Evolutionary conservation across 2,329 filamentous ascomycete species (phyloP).

Genomic region (Geosmithia putterillii): DNA sequence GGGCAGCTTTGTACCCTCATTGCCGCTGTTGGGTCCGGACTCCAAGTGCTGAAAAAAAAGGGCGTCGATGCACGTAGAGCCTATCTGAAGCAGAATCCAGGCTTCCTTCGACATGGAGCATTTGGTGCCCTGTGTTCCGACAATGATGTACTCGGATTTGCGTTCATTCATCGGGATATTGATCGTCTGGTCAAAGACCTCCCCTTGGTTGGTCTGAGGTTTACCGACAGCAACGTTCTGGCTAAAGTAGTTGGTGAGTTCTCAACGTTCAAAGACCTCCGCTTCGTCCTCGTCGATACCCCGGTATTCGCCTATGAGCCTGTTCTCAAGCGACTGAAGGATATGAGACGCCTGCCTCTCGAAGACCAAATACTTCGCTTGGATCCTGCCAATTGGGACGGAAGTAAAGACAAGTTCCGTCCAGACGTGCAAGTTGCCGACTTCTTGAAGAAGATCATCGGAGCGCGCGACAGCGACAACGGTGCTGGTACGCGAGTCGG

Average conservation of each 20-base stretch:
- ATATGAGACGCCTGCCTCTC: constrained; percentile 42
- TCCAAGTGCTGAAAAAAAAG: not conserved
- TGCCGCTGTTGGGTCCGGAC: not conserved
- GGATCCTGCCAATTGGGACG: not conserved
- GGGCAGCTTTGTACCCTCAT: not conserved
- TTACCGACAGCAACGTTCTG: not conserved
- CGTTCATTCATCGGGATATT: constrained; percentile 10
- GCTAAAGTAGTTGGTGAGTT: not conserved
- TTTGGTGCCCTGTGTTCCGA: constrained; percentile 48
- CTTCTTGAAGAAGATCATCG: constrained; percentile 6
- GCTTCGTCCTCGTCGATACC: constrained; percentile 49
- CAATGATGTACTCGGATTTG: constrained; percentile 45
- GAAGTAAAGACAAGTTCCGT: not conserved
- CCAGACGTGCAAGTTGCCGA: constrained; percentile 12
- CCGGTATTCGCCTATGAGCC: constrained; percentile 60
- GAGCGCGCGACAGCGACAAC: constrained; percentile 15
- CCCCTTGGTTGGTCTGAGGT: not conserved
- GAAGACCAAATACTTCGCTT: constrained; percentile 24
- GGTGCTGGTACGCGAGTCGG: too few relatives aligned
- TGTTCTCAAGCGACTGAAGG: constrained; percentile 46
- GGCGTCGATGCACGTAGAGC: constrained; percentile 19
- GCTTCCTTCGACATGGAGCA: constrained; percentile 44
- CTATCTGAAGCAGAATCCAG: constrained; percentile 31
- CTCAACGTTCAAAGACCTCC: constrained; percentile 8
- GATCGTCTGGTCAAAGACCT: not conserved